These are phyloP conservation scores for Fragaria iinumae DNA, from an alignment of 306 rosid genomes.

Conservation along the genomic window DNA sequence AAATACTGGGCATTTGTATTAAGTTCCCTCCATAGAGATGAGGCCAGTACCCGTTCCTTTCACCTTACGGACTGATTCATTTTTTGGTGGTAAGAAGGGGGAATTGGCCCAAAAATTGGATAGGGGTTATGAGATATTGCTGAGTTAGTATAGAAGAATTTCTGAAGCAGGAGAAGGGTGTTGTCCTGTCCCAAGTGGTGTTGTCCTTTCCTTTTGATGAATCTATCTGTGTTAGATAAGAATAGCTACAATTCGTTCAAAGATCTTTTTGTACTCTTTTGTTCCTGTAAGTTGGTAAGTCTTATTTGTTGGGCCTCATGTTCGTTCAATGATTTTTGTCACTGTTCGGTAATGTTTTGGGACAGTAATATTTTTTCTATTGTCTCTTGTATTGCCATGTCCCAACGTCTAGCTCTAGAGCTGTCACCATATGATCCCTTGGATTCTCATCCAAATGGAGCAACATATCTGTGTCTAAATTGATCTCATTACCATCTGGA, in stretches of 20 bases:
- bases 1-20: neutral
- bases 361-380: neutral
- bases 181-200: neutral
- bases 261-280: neutral
- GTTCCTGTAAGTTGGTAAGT: neutral
- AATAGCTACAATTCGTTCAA: neutral
- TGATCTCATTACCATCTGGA: neutral
- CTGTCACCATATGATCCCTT: neutral
- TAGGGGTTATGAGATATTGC: neutral
- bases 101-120: neutral
- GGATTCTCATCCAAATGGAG: neutral
- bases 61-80: neutral
- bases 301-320: neutral
- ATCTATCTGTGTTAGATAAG: neutral
- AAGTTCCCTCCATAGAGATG: neutral
- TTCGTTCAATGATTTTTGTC: neutral
- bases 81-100: neutral
- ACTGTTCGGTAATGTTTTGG: neutral
- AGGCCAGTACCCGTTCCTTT: neutral
- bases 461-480: neutral
- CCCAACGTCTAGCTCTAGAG: neutral
- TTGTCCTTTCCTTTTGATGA: too few relatives aligned
- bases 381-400: neutral
- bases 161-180: neutral
- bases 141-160: neutral